Base-by-base conservation (phyloP, 139 green algal genomes). In the Asterochloris erici region DNA sequence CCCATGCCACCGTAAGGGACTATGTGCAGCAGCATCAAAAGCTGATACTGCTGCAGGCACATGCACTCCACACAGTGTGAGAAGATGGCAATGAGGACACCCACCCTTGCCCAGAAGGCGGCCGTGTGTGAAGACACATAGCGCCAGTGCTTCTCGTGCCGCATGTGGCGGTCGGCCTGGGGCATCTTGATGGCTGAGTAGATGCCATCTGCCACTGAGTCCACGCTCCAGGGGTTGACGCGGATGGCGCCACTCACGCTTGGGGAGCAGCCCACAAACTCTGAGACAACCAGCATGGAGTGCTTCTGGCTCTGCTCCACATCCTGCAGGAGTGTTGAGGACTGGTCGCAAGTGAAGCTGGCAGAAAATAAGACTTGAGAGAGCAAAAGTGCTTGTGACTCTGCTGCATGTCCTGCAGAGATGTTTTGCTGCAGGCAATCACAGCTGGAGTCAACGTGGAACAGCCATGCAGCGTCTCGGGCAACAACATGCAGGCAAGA, bases 211-310 rank as follows among this genome's bases (percentile, higher is more conserved):
- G 91, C 89, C 29, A 98, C 90, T 60, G 81, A 86, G n/a, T 98
- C 94, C 17, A 98, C 88, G 84, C 89, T 94, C 97, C 97, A 99
- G 68, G 97, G 97, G 90, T 99, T 99, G 64, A 99, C 94, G 14
- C 97, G 92, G 83, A 99, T 95, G 79, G 97, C 97, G 54, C 97
- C 97, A 54, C 84, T 92, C 54, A 99, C 89, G 1, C 87, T 95
- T 26, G 96, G 97, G 11, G 94, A 98, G 91, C 97, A 99, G 17
- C 97, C 97, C 70, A 99, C 96, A 90, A 99, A 99, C 93, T 99
- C 97, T 63, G 92, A 97, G 63, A 98, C 91, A 16, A 98, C 93
- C 81, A 98, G 91, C 89, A 94, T 96, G 75, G 86, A 93, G 54
- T 64, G 19, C 70, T 83, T 83, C 21, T 69, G 60, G 70, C 68